These are phyloP conservation scores for Fusarium dlaminii DNA, from an alignment of 2,329 filamentous ascomycete species.

Conservation along the genomic window DNA sequence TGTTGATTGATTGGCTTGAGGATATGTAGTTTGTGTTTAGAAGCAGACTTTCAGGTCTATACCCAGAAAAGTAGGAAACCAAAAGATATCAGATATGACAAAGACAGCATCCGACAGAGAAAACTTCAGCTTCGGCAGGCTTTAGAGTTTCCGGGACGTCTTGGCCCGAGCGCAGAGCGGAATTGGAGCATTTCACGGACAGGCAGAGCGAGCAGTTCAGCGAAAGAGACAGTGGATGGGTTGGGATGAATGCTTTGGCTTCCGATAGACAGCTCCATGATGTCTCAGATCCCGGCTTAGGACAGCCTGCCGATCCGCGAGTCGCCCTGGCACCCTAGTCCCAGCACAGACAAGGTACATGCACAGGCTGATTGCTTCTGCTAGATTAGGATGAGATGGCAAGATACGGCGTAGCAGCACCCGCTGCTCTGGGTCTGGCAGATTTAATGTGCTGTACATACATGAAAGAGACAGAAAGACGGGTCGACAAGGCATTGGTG, in stretches of 20 bases:
- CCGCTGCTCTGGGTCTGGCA: constrained; percentile 21
- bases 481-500: not conserved
- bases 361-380: constrained; percentile 18
- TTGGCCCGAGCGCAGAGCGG: not conserved
- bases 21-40: not conserved
- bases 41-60: constrained; percentile 1
- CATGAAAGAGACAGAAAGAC: not conserved
- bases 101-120: not conserved
- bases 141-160: not conserved
- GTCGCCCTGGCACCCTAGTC: not conserved
- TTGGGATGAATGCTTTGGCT: not conserved
- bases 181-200: constrained; percentile 13
- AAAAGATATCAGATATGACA: constrained; percentile 25
- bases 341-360: not conserved
- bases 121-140: not conserved
- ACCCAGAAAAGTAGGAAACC: not conserved
- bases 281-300: constrained; percentile 36
- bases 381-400: not conserved
- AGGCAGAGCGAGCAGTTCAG: not conserved
- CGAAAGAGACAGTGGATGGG: not conserved
- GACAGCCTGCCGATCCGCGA: constrained; percentile 26
- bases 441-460: not conserved
- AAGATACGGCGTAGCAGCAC: constrained; percentile 5
- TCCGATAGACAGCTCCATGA: not conserved
- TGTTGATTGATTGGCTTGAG: not conserved